Evolutionary conservation across 768 basidiomycete species (phyloP).

Genomic region (Chalciporus piperatus): DNA sequence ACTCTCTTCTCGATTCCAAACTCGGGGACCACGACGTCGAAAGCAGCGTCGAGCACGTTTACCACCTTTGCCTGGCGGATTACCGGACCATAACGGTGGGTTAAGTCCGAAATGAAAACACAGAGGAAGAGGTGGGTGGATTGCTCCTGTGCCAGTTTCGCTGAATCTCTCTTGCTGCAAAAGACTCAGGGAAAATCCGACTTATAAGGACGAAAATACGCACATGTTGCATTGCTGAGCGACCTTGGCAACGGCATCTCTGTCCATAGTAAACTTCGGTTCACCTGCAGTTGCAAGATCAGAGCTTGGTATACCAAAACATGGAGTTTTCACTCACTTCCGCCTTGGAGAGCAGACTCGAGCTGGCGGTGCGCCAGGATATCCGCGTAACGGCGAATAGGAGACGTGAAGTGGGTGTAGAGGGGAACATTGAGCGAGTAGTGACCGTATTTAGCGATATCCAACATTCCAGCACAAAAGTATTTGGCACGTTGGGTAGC

Average conservation of each 20-base stretch:
- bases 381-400: constrained; percentile 92
- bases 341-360: constrained; percentile 79
- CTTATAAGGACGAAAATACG: constrained; percentile 24
- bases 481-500: constrained; percentile 96
- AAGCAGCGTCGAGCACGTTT: constrained; percentile 95
- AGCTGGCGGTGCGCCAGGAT: constrained; percentile 95
- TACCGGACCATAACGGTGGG: constrained; percentile 93
- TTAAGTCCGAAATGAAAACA: constrained; percentile 90
- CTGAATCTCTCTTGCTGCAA: constrained; percentile 84
- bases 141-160: constrained; percentile 91
- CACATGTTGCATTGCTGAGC: constrained; percentile 99
- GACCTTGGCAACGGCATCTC: constrained; percentile 95
- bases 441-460: constrained; percentile 96
- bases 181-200: constrained; percentile 3
- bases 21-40: constrained; percentile 93
- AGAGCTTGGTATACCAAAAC: constrained; percentile 2
- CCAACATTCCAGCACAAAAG: constrained; percentile 98
- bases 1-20: constrained; percentile 99
- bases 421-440: constrained; percentile 88
- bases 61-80: constrained; percentile 94
- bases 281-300: constrained; percentile 44
- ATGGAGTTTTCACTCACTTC: constrained; percentile 41
- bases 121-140: constrained; percentile 95
- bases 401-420: constrained; percentile 92
- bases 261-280: constrained; percentile 93